Evolutionary conservation across 441 rosid genomes (phyloP).

Genomic region (Adansonia gregorii): DNA sequence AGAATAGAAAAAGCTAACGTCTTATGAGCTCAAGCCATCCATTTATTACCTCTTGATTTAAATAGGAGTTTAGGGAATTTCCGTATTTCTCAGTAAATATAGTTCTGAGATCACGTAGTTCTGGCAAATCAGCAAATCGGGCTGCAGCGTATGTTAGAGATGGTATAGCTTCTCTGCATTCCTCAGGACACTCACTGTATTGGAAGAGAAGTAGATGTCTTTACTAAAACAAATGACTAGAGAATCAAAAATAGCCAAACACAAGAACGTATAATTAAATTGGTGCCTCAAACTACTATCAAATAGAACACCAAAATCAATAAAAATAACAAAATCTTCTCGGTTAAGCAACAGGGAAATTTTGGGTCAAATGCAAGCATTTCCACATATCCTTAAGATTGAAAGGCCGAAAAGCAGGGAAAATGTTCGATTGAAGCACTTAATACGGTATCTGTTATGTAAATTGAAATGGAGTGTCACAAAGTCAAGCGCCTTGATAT

Average conservation of each 20-base stretch:
- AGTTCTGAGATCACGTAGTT: slow-evolving; percentile 72
- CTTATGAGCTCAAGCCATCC: background rate
- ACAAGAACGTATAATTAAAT: background rate
- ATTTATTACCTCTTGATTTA: slow-evolving; percentile 58
- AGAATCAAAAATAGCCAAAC: background rate
- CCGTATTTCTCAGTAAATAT: slow-evolving; percentile 65
- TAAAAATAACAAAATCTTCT: background rate
- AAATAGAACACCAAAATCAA: slow-evolving; percentile 15
- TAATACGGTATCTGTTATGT: background rate
- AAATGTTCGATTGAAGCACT: background rate
- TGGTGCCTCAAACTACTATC: background rate
- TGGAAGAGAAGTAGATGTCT: background rate
- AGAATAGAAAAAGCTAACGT: background rate
- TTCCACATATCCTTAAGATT: background rate
- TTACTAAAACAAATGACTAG: background rate
- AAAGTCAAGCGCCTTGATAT: background rate
- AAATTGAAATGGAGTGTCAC: background rate
- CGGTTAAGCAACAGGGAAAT: background rate
- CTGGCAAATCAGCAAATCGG: slow-evolving; percentile 80
- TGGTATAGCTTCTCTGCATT: slow-evolving; percentile 77
- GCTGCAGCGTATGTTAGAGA: slow-evolving; percentile 77
- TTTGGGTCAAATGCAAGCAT: background rate
- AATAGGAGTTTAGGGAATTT: slow-evolving; percentile 43
- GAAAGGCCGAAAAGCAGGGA: background rate
- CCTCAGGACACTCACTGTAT: slow-evolving; percentile 77